Percentiles rank a stretch among this genome's conserved stretches.
Conservation (phyloP, 495 filamentous ascomycete species). For the Aspergillus leporis region DNA sequence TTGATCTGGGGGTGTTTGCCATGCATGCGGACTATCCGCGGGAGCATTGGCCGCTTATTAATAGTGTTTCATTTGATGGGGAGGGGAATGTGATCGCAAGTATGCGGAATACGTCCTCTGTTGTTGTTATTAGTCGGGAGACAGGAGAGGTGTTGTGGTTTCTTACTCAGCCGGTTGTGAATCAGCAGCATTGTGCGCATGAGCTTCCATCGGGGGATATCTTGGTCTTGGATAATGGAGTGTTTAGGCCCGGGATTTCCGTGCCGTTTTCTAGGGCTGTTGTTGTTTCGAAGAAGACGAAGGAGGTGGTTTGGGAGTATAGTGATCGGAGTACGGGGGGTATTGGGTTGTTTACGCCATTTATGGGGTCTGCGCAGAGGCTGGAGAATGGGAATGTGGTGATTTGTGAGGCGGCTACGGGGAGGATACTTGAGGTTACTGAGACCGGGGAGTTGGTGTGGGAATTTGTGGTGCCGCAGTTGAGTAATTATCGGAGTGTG, state of each 20-base stretch:
- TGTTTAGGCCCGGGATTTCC: conserved; percentile 38
- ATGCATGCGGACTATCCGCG: conserved; percentile 43
- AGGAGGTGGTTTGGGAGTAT: conserved; percentile 48
- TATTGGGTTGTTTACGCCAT: conserved; percentile 48
- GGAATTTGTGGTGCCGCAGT: conserved; percentile 38
- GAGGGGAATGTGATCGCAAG: conserved; percentile 47
- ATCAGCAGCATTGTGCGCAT: conserved; percentile 47
- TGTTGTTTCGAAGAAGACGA: conserved; percentile 29
- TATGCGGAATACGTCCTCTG: conserved; percentile 40
- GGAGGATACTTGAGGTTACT: conserved; percentile 37
- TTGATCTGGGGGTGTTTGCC: conserved; percentile 33
- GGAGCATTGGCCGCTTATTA: conserved; percentile 49
- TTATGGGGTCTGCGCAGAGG: conserved; percentile 50
- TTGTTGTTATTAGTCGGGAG: conserved; percentile 40
- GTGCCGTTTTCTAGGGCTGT: conserved; percentile 46
- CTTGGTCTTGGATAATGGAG: conserved; percentile 51
- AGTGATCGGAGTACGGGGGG: conserved; percentile 38
- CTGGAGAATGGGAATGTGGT: conserved; percentile 42
- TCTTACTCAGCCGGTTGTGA: conserved; percentile 37
- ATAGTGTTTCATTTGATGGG: conserved; percentile 35
- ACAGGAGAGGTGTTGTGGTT: conserved; percentile 45
- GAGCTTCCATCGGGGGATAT: conserved; percentile 41
- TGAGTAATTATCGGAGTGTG: conserved; percentile 27
- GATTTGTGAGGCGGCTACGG: conserved; percentile 43
- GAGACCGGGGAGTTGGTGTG: conserved; percentile 29